These are phyloP conservation scores for Oryza glumipatula DNA, from an alignment of 176 grass and related monocot species.

Conservation along the genomic window DNA sequence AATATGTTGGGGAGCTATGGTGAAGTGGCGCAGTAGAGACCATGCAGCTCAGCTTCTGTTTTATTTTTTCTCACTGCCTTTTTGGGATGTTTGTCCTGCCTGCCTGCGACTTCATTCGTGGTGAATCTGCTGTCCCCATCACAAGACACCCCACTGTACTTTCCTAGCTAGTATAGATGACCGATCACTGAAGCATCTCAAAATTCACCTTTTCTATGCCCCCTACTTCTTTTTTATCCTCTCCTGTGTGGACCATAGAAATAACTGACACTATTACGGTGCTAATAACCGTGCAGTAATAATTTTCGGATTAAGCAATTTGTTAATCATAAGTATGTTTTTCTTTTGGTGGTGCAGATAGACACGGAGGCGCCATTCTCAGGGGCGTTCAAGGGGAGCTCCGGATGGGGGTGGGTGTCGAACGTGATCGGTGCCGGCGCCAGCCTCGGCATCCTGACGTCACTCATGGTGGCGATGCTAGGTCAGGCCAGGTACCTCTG, in stretches of 20 bases:
- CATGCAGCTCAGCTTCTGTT: neutral
- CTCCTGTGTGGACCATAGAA: neutral
- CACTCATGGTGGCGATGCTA: conserved; percentile 92
- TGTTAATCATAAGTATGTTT: no score
- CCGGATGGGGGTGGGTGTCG: conserved; percentile 77
- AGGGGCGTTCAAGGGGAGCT: conserved; percentile 61
- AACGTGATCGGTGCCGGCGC: conserved; percentile 83
- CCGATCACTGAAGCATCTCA: neutral
- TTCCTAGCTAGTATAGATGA: neutral
- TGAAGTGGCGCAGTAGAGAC: neutral
- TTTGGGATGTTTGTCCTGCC: neutral
- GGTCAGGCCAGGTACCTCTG: conserved; percentile 93
- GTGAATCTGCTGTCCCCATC: conserved; percentile 4
- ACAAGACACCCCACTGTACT: neutral
- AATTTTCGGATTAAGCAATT: no score
- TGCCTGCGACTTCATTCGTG: neutral
- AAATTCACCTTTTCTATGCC: neutral
- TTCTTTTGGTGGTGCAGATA: conserved; percentile 53
- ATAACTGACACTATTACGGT: neutral
- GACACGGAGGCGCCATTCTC: conserved; percentile 88
- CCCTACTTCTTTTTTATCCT: neutral
- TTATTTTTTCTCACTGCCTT: neutral
- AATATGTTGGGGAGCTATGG: neutral
- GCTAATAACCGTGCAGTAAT: neutral
- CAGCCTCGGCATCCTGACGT: conserved; percentile 91